Evolutionary conservation across 2,329 filamentous ascomycete genomes (phyloP), one percentile per base, ranked within the genome.

Genomic region (Talaromyces sp.): DNA sequence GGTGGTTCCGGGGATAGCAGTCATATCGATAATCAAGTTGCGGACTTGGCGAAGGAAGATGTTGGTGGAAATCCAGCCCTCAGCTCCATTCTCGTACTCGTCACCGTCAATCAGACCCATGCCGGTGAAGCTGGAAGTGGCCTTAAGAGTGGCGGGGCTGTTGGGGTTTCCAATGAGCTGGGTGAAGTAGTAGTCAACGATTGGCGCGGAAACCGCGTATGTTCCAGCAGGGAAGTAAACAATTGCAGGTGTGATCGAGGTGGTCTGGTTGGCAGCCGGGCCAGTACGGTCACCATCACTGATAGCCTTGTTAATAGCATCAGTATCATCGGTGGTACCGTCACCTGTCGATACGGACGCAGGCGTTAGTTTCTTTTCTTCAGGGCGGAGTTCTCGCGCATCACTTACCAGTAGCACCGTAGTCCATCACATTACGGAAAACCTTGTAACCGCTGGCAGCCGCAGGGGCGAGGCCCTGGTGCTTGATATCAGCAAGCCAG

Each of bases 1-100:
- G 17, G 65, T 67, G 33, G 55, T 67, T 3, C 70, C 67, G 19
- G 73, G 69, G 51, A 77, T 71, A 4, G 64, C 64, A 5, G 77
- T 80, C 57, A 80, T 76, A 68, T 90, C 87, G 49, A 90, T 78
- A 59, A 86, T 77, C 55, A 91, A 79, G 69, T 91, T 90, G 7
- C 86, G 80, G 61, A 90, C 81, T 65, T 86, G 84, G 53, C 86
- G 80, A 69, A 81, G 87, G 73, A 90, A 90, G 11, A 88, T 83
- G 65, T 84, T 86, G 32, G 82, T 85, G 2, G 82, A 74, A 33
- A 74, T 64, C 70, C 69, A 74, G 42, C 71, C 73, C 65, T 79
- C 70, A 9, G 72, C 72, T 39, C 71, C 73, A 59, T 66, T 69
- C 68, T 81, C 71, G 67, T 86, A 82, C 22, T 78, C 80, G 67